Conservation (phyloP, 805 yeast species). For the Starmerella powellii region DNA sequence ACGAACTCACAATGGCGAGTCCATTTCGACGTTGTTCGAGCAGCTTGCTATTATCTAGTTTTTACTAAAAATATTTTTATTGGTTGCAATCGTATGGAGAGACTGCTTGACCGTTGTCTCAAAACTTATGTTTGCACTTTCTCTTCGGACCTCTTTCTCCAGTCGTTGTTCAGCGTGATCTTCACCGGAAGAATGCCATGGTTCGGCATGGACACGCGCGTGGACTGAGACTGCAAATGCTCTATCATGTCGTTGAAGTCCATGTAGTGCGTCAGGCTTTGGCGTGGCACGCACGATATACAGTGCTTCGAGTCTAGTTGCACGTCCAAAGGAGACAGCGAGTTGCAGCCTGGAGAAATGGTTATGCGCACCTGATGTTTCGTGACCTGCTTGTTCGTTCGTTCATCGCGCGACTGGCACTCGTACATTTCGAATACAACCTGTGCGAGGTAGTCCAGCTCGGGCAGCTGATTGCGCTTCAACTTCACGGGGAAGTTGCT, state of each 20-base stretch:
- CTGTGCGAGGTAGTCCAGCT: slow-evolving; percentile 87
- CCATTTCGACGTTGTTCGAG: slow-evolving; percentile 84
- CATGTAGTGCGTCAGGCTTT: slow-evolving; percentile 79
- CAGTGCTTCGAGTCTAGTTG: slow-evolving; percentile 93
- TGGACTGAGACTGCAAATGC: slow-evolving; percentile 66
- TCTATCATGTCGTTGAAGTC: slow-evolving; percentile 82
- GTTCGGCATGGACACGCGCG: slow-evolving; percentile 82
- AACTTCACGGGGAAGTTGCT: slow-evolving; percentile 91
- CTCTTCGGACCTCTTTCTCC: not conserved
- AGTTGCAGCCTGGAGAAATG: slow-evolving; percentile 96
- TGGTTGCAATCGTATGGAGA: no score
- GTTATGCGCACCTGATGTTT: slow-evolving; percentile 82
- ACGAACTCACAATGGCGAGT: slow-evolving; percentile 97
- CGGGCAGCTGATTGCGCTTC: slow-evolving; percentile 91
- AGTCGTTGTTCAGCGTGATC: slow-evolving; percentile 15
- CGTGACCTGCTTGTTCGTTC: slow-evolving; percentile 37
- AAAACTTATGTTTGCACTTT: not conserved
- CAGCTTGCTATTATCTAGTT: slow-evolving; percentile 47
- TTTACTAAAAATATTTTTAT: no score
- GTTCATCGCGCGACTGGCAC: slow-evolving; percentile 45
- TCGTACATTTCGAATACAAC: slow-evolving; percentile 89
- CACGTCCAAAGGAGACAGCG: slow-evolving; percentile 94
- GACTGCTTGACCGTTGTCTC: not conserved
- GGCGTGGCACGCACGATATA: slow-evolving; percentile 88
- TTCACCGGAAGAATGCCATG: slow-evolving; percentile 34